These are phyloP conservation scores for Fagopyrum esculentum DNA, from an alignment of 148 eudicot genomes.

Conservation along the genomic window DNA sequence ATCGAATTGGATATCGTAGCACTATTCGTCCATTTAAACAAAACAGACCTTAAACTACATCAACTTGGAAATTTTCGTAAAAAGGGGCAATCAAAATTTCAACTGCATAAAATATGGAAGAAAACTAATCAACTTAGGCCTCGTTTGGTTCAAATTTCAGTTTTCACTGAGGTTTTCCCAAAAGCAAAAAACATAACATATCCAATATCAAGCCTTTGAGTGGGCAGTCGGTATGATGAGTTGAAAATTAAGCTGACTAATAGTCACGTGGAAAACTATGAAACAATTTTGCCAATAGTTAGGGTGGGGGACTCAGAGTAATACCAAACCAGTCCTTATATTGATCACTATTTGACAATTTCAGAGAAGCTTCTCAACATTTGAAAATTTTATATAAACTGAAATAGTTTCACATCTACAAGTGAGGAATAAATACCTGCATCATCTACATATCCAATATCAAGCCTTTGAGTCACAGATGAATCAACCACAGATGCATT, in stretches of 20 bases:
- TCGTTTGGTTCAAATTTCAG: no score
- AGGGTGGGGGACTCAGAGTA: no score
- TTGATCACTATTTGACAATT: not conserved
- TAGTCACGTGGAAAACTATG: no score
- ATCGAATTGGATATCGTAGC: not conserved
- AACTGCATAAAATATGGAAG: not conserved
- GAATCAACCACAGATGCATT: slow-evolving; percentile 53
- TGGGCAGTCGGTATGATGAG: no score
- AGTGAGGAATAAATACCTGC: slow-evolving; percentile 35
- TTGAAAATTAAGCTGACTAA: no score
- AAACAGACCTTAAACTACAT: not conserved
- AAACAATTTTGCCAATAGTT: no score
- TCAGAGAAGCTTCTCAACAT: not conserved
- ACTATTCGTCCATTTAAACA: not conserved
- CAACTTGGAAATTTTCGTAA: not conserved
- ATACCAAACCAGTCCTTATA: not conserved
- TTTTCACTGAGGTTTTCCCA: no score
- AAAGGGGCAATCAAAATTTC: not conserved
- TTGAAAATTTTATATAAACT: not conserved
- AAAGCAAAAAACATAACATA: no score
- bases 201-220: no score
- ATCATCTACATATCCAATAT: slow-evolving; percentile 34
- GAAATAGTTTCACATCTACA: not conserved
- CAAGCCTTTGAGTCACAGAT: slow-evolving; percentile 50
- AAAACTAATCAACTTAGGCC: not conserved